Conservation (phyloP, 371 early-diverging fungal species). For the Apophysomyces ossiformis region DNA sequence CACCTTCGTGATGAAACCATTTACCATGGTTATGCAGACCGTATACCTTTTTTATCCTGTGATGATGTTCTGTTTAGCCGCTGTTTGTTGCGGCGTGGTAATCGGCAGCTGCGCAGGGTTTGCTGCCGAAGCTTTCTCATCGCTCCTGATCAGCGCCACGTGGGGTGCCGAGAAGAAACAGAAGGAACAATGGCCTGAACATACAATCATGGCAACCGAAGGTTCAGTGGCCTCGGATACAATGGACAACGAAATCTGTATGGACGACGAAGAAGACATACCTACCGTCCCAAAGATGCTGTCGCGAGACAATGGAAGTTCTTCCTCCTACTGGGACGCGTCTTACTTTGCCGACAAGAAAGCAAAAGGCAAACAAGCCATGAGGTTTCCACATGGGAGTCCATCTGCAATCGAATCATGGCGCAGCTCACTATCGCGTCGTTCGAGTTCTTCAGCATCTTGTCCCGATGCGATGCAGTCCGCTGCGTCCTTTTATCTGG, state of each 20-base stretch:
- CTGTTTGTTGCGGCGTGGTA: slow-evolving; percentile 18
- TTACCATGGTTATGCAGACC: slow-evolving; percentile 6
- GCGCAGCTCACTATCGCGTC: neutral
- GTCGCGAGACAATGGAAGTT: neutral
- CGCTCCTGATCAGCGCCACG: slow-evolving; percentile 16
- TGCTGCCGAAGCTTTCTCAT: slow-evolving; percentile 20
- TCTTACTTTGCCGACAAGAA: slow-evolving; percentile 3
- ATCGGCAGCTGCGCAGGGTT: slow-evolving; percentile 25
- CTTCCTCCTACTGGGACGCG: slow-evolving; percentile 6
- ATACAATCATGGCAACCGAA: neutral
- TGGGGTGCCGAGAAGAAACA: slow-evolving; percentile 18
- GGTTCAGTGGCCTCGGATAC: neutral
- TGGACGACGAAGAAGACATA: neutral
- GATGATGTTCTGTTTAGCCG: slow-evolving; percentile 18
- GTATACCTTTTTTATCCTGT: slow-evolving; percentile 19
- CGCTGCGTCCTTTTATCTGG: neutral
- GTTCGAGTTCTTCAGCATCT: slow-evolving; percentile 4
- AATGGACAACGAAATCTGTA: neutral
- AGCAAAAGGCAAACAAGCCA: slow-evolving; percentile 7
- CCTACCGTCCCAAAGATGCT: neutral
- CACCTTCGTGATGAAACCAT: slow-evolving; percentile 6
- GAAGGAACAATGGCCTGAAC: neutral
- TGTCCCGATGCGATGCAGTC: neutral
- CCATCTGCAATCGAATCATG: neutral
- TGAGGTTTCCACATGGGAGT: neutral